Evolutionary conservation across 2,329 filamentous ascomycete genomes (phyloP), one percentile per base, ranked within the genome.

Genomic region (Aspergillus sp.): DNA sequence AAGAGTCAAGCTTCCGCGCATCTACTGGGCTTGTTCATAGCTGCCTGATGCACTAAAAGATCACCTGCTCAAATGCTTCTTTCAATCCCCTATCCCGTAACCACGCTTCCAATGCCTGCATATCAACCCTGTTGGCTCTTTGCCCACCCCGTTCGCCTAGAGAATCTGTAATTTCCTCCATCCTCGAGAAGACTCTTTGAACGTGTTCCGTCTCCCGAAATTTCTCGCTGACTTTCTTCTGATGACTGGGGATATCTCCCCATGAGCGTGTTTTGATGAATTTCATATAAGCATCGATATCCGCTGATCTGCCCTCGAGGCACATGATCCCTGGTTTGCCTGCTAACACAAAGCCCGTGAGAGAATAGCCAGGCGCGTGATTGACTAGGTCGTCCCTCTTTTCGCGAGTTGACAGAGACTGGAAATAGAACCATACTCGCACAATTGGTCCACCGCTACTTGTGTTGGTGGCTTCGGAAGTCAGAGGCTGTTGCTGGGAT

Each of bases 261-360:
- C 79, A 82, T 45, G 76, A 79, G 53, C 81, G 75, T 4, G 77
- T 81, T 62, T 81, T 81, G 64, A 82, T 81, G 47, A 77, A 81
- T 29, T 70, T 75, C 79, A 82, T 82, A 53, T 80, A 82, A 7
- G 72, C 73, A 47, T 82, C 78, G 2, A 82, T 71, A 28, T 66
- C 58, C 5, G 54, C 42, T 0, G 76, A 74, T 0, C 45, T 58
- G 73, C 64, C 2, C 47, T 65, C 62, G 4, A 65, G 54, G 47
- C 62, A 65, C 39, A 65, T 48, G 4, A 65, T 56, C 0, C 79
- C 79, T 0, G 79, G 79, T 50, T 82, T 82, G 0, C 79, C 79
- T 0, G 79, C 79, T 10, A 79, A 66, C 3, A 82, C 71, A 53
- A 82, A 82, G 0, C 79, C 79, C 0, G 78, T 81, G 0, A 82